Evolutionary conservation across 805 yeast species (phyloP).

Genomic region (Ascoidea asiatica): DNA sequence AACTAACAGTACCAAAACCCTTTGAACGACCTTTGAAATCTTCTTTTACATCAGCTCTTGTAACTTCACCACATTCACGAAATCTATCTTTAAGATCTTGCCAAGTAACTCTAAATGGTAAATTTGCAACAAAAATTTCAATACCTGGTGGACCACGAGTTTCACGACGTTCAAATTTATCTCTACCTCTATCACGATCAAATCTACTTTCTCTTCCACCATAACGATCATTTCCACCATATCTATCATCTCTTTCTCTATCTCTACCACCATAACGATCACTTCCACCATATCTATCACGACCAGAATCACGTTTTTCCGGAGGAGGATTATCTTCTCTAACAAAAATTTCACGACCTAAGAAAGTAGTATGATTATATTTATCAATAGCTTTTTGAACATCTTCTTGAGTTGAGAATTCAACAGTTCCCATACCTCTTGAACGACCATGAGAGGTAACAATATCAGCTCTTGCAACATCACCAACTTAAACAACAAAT

Average conservation of each 20-base stretch:
- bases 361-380: slow-evolving; percentile 48
- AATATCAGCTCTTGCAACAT: slow-evolving; percentile 70
- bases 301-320: slow-evolving; percentile 13
- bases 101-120: slow-evolving; percentile 78
- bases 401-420: slow-evolving; percentile 49
- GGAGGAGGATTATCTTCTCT: slow-evolving; percentile 89
- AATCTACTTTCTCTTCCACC: slow-evolving; percentile 13
- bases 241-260: slow-evolving; percentile 13
- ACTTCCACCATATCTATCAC: slow-evolving; percentile 7
- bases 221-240: slow-evolving; percentile 16
- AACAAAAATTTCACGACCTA: slow-evolving; percentile 74
- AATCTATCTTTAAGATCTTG: slow-evolving; percentile 77
- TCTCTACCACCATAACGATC: slow-evolving; percentile 2
- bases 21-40: slow-evolving; percentile 63
- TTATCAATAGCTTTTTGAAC: slow-evolving; percentile 60
- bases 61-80: slow-evolving; percentile 63
- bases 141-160: slow-evolving; percentile 18
- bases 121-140: slow-evolving; percentile 67
- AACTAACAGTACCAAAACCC: slow-evolving; percentile 78
- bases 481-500: slow-evolving; percentile 31
- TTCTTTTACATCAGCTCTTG: slow-evolving; percentile 65
- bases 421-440: slow-evolving; percentile 88
- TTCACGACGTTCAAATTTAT: neutral
- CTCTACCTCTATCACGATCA: slow-evolving; percentile 7
- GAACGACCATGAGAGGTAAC: slow-evolving; percentile 68